Conservation (phyloP, 1,284 basidiomycete genomes). For the Irpex sp. region DNA sequence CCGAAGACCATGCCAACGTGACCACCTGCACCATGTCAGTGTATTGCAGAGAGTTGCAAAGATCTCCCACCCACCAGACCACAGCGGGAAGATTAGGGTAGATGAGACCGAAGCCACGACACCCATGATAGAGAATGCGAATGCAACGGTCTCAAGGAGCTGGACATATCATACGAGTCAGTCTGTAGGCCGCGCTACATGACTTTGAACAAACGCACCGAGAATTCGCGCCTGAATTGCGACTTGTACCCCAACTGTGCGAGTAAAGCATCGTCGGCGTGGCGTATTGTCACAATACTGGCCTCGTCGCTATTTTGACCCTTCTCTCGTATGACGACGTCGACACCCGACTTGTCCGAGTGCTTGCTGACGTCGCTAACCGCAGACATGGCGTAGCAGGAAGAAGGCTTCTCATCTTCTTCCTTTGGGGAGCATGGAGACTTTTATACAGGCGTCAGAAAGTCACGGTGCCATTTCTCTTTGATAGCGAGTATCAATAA, state of each 20-base stretch:
- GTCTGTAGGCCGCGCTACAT: background rate
- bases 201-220: constrained; percentile 38
- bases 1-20: constrained; percentile 78
- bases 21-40: constrained; percentile 40
- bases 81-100: constrained; percentile 59
- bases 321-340: constrained; percentile 10
- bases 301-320: constrained; percentile 5
- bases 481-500: background rate
- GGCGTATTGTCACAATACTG: constrained; percentile 25
- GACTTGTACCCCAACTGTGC: constrained; percentile 70
- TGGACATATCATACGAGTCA: background rate
- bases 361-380: constrained; percentile 4
- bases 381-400: constrained; percentile 7
- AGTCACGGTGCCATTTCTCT: background rate
- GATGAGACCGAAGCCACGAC: constrained; percentile 68
- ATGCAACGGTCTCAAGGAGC: constrained; percentile 57
- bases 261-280: constrained; percentile 53
- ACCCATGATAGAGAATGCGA: constrained; percentile 76
- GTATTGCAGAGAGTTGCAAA: background rate
- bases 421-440: background rate
- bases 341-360: constrained; percentile 12
- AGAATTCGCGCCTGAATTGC: constrained; percentile 76
- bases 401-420: background rate
- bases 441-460: background rate
- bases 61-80: constrained; percentile 41